These are phyloP conservation scores for Bombardia bombarda DNA, from an alignment of 495 filamentous ascomycete species.

Conservation along the genomic window DNA sequence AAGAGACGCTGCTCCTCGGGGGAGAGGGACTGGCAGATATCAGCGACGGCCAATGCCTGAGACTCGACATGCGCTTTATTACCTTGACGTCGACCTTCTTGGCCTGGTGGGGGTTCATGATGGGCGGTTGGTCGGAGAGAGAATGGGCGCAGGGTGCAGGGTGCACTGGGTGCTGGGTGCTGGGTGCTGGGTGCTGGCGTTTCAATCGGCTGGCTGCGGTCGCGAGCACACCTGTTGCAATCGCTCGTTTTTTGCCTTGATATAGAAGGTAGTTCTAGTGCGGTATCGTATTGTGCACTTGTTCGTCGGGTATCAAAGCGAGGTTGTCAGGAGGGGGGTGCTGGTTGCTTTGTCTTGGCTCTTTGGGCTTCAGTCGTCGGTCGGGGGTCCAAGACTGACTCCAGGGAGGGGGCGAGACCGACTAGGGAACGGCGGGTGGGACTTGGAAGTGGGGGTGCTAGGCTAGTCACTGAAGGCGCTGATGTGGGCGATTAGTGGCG, in stretches of 20 bases:
- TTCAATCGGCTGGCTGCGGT: too few species aligned
- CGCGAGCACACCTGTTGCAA: too few species aligned
- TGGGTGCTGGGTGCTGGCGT: too few species aligned
- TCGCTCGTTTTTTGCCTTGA: background rate
- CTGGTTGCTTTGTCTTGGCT: background rate
- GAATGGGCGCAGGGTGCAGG: too few species aligned
- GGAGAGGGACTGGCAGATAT: slow-evolving; percentile 57
- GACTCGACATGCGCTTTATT: slow-evolving; percentile 7
- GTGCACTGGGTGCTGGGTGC: background rate
- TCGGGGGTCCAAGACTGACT: too few species aligned
- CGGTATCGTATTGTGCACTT: background rate
- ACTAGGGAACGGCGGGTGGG: background rate
- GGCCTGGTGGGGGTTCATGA: slow-evolving; percentile 91
- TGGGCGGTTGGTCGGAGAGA: too few species aligned
- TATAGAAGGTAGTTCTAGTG: too few species aligned
- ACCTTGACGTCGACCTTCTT: slow-evolving; percentile 96
- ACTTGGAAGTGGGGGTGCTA: too few species aligned
- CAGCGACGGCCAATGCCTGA: slow-evolving; percentile 7
- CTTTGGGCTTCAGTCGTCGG: too few species aligned
- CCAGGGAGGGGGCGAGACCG: background rate
- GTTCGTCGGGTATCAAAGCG: background rate
- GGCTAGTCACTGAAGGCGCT: too few species aligned
- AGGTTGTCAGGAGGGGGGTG: background rate
- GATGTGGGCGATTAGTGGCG: too few species aligned
- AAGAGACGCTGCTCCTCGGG: slow-evolving; percentile 93